A percentile compares a stretch with the other conserved stretches of the same genome.
Evolutionary conservation across 805 yeast genomes (phyloP).

Genomic region (Hanseniaspora clermontiae): DNA sequence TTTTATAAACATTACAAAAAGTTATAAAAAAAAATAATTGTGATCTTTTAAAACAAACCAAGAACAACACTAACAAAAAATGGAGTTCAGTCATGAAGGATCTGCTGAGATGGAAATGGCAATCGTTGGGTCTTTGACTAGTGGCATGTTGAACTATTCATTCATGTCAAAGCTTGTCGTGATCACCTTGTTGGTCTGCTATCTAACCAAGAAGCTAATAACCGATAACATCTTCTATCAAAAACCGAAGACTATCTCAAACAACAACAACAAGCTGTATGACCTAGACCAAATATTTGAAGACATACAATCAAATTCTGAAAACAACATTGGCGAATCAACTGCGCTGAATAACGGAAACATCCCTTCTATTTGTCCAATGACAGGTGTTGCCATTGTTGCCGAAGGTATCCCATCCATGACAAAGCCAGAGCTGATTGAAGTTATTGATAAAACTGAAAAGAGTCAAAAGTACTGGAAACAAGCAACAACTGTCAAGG

Average conservation of each 20-base stretch:
- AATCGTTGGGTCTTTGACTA: background rate
- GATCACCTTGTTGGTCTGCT: background rate
- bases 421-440: slow-evolving; percentile 59
- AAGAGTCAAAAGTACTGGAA: slow-evolving; percentile 28
- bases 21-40: too few relatives aligned
- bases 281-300: background rate
- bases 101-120: background rate
- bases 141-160: background rate
- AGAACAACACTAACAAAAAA: background rate
- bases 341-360: background rate
- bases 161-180: background rate
- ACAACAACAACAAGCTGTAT: background rate
- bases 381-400: slow-evolving; percentile 4
- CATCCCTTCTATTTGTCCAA: slow-evolving; percentile 3
- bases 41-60: too few relatives aligned
- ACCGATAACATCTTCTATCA: background rate
- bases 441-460: slow-evolving; percentile 34
- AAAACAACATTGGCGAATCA: background rate
- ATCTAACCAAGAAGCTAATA: background rate
- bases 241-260: background rate
- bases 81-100: background rate
- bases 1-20: background rate
- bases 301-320: background rate
- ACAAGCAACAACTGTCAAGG: slow-evolving; percentile 37
- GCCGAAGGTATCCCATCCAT: slow-evolving; percentile 22